A percentile compares a stretch with the other conserved stretches of the same genome.
phyloP scores from a whole-genome alignment of 163 green algal species.

The Prototheca cutis region DNA sequence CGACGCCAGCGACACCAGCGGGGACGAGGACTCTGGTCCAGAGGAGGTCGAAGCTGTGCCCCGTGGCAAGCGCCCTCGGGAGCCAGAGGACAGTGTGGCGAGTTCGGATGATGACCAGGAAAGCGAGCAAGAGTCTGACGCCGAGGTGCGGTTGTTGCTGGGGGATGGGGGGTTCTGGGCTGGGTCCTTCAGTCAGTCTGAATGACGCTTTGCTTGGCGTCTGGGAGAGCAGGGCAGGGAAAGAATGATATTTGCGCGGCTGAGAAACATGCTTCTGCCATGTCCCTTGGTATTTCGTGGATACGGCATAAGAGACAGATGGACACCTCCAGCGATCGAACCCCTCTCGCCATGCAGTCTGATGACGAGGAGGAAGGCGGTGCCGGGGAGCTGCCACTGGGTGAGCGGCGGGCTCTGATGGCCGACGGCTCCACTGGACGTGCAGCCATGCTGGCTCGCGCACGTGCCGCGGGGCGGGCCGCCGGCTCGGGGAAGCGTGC shows the following conservation, averaged over 20 bases:
- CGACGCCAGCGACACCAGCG: neutral
- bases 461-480: constrained; percentile 1
- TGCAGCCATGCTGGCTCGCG: constrained; percentile 3
- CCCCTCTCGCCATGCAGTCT: neutral
- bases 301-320: no score
- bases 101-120: no score
- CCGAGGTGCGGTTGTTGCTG: no score
- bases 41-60: neutral
- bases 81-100: neutral
- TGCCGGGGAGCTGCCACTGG: constrained; percentile 17
- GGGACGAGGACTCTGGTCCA: neutral
- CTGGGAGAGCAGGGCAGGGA: no score
- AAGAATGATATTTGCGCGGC: no score
- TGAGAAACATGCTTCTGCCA: no score
- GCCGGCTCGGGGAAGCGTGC: constrained; percentile 32
- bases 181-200: no score
- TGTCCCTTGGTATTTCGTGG: no score
- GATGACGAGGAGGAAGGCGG: constrained; percentile 2
- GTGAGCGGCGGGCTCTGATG: constrained; percentile 12
- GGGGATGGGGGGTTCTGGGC: no score
- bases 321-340: no score
- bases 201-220: no score
- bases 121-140: no score
- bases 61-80: neutral
- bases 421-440: constrained; percentile 14